Base-by-base conservation (phyloP, 306 rosid species). In the Prunus salicina region DNA sequence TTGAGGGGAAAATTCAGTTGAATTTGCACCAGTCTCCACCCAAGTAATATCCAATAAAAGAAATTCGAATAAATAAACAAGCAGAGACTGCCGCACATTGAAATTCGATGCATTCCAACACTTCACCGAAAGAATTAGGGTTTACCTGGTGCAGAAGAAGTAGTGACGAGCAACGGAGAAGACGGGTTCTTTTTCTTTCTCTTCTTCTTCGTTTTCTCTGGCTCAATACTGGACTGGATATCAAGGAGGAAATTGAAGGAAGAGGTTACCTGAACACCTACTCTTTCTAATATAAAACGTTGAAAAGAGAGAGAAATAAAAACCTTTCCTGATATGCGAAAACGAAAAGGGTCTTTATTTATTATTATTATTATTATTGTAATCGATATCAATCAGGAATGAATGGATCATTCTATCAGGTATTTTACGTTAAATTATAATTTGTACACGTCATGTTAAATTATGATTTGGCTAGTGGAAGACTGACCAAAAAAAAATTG, bases 91-190 rank as follows among this genome's bases (percentile, higher is more conserved):
- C 12, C 30, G 20, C 56, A 0, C 20, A 46, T 46, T 67, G 32
- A 67, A 67, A 67, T 67, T 67, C 20, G 52, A 67, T 1, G 47
- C 5, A 70, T 58, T 60, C 18, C 22, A 41, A 46, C 13, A 49
- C 41, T 47, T 46, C 28, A 20, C 4, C 3, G 7, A 25, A 63
- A 15, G 51, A 69, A 63, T 79, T 82, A 75, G 75, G 79, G 81
- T 78, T 82, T 72, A 82, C 81, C 80, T 18, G 77, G 73, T 47
- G 49, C 65, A 28, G 65, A 1, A 30, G 55, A 6, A 71, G n/a
- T 34, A 32, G 14, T 30, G 50, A 32, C 24, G 30, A 66, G 51
- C 30, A 57, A 14, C 41, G 72, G 22, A 74, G 18, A 58, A 22
- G 71, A 32, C 14, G 71, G 64, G 12, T 22, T 66, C 15, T 20